A percentile compares a stretch with the other conserved stretches of the same genome.
phyloP scores from a whole-genome alignment of 805 yeast genomes.

The Candida orba region DNA sequence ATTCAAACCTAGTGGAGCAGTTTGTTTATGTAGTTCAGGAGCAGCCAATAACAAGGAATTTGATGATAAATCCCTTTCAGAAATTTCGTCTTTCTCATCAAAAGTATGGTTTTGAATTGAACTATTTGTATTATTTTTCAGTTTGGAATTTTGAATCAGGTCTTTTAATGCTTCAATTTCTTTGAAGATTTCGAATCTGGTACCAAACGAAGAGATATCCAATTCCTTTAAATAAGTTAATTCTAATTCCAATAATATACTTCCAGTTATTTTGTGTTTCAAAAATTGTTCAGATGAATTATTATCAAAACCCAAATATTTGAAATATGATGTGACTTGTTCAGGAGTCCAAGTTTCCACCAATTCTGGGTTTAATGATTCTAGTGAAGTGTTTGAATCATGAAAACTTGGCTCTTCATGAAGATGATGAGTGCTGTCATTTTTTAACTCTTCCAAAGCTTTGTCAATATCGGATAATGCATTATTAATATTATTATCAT shows the following conservation, averaged over 20 bases:
- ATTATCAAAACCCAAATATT: conserved; percentile 63
- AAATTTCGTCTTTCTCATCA: conserved; percentile 9
- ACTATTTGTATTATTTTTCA: conserved; percentile 1
- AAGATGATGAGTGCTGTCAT: conserved; percentile 10
- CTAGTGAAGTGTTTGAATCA: conserved; percentile 13
- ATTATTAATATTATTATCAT: conserved; percentile 33
- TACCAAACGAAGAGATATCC: conserved; percentile 89
- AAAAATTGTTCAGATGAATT: conserved; percentile 74
- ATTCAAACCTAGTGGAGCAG: conserved; percentile 25
- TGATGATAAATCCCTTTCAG: conserved; percentile 4
- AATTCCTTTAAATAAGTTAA: conserved; percentile 82
- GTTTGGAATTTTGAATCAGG: conserved; percentile 4
- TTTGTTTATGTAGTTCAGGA: conserved; percentile 5
- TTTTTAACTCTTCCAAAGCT: conserved; percentile 58
- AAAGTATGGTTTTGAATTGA: conserved; percentile 3
- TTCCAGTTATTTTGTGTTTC: conserved; percentile 84
- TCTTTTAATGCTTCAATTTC: conserved; percentile 67
- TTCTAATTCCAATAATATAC: conserved; percentile 78
- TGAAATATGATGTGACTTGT: conserved; percentile 76
- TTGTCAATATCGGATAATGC: conserved; percentile 68
- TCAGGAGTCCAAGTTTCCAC: conserved; percentile 74
- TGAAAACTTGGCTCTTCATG: conserved; percentile 12
- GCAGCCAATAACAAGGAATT: conserved; percentile 8
- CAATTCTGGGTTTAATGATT: conserved; percentile 38
- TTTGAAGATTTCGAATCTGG: conserved; percentile 85